These are phyloP conservation scores for Lactarius vividus DNA, from an alignment of 768 basidiomycete genomes.

Conservation along the genomic window DNA sequence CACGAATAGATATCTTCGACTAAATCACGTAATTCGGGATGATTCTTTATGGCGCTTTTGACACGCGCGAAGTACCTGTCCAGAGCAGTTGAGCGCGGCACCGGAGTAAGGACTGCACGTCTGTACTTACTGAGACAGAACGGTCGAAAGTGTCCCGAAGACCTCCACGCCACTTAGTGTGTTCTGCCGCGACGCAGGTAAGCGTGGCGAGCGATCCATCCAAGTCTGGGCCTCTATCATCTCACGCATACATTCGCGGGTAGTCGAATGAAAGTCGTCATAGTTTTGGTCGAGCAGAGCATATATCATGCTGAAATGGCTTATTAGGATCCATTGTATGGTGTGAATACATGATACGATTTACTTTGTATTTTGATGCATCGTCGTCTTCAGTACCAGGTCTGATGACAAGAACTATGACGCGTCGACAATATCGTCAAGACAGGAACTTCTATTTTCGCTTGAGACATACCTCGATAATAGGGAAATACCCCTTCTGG, in stretches of 20 bases:
- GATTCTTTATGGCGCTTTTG: slow-evolving; percentile 49
- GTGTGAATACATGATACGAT: neutral
- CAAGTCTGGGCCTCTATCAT: slow-evolving; percentile 32
- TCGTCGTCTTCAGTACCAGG: slow-evolving; percentile 34
- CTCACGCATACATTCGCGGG: slow-evolving; percentile 28
- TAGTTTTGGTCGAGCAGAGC: slow-evolving; percentile 33
- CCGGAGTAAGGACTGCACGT: neutral
- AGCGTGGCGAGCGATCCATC: slow-evolving; percentile 27
- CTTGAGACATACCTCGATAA: slow-evolving; percentile 31
- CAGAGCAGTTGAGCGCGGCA: neutral
- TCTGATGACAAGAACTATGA: slow-evolving; percentile 35
- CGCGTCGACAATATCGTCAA: neutral
- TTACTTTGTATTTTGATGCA: slow-evolving; percentile 36
- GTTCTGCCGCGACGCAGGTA: slow-evolving; percentile 21
- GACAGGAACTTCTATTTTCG: neutral
- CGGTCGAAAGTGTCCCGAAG: slow-evolving; percentile 33
- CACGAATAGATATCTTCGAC: slow-evolving; percentile 45
- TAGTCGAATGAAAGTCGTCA: slow-evolving; percentile 26
- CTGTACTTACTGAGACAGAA: slow-evolving; percentile 28
- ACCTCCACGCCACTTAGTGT: slow-evolving; percentile 31
- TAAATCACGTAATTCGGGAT: slow-evolving; percentile 43
- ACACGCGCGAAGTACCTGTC: slow-evolving; percentile 55
- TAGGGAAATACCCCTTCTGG: slow-evolving; percentile 35
- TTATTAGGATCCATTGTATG: neutral
- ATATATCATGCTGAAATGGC: slow-evolving; percentile 27